Percentiles rank a stretch among this genome's conserved stretches.
These are phyloP conservation scores for Pleurotus ostreatus DNA, from an alignment of 768 basidiomycete genomes.

Conservation along the genomic window DNA sequence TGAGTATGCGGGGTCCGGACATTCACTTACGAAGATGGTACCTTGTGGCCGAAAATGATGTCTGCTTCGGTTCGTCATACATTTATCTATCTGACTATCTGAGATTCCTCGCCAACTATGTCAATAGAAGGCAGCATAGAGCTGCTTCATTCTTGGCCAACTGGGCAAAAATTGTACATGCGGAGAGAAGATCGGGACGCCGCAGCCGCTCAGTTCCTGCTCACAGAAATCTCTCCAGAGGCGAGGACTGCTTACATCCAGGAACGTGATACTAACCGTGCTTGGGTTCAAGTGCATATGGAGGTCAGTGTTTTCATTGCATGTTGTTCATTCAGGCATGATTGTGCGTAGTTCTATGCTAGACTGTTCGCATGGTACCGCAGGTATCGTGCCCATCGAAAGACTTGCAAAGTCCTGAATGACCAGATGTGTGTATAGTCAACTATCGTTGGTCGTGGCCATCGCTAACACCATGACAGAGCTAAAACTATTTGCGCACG, in stretches of 20 bases:
- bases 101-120: no score
- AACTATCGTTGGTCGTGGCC: neutral
- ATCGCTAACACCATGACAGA: slow-evolving; percentile 22
- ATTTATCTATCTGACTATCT: neutral
- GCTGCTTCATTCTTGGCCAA: neutral
- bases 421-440: slow-evolving; percentile 16
- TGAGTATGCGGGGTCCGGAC: no score
- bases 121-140: no score
- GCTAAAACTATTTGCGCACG: slow-evolving; percentile 25
- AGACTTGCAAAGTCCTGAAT: slow-evolving; percentile 8
- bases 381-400: neutral
- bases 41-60: neutral
- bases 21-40: neutral
- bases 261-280: neutral
- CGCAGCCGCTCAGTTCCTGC: neutral
- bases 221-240: neutral
- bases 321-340: neutral
- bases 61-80: neutral
- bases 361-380: slow-evolving; percentile 19
- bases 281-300: neutral
- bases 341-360: slow-evolving; percentile 18
- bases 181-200: neutral
- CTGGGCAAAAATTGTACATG: neutral
- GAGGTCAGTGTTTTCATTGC: neutral
- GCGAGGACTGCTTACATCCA: neutral